Conservation (phyloP, 2,329 filamentous ascomycete species). For the Colletotrichum salicis region DNA sequence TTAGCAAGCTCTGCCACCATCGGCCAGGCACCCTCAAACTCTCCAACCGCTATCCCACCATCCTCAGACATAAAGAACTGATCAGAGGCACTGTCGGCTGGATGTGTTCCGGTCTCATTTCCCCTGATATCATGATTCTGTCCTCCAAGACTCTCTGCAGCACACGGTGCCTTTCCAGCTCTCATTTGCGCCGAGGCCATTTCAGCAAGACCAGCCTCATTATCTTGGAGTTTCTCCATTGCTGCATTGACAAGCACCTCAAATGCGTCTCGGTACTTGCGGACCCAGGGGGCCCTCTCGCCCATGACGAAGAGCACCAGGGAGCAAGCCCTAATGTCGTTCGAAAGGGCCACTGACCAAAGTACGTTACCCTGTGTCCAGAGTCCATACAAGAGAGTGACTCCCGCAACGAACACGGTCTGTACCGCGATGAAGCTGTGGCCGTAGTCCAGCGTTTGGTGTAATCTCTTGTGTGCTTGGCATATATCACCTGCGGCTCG, state of each 20-base stretch:
- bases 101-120: neutral
- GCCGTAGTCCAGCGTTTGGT: conserved; percentile 52
- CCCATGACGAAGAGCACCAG: conserved; percentile 61
- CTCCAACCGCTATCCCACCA: neutral
- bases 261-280: conserved; percentile 59
- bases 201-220: conserved; percentile 13
- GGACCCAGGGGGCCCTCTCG: conserved; percentile 58
- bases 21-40: conserved; percentile 40
- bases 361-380: conserved; percentile 56
- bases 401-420: conserved; percentile 54
- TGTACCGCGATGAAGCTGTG: conserved; percentile 56
- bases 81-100: neutral
- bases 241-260: conserved; percentile 56
- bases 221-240: conserved; percentile 30
- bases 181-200: conserved; percentile 28
- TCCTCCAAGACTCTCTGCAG: neutral
- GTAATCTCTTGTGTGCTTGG: conserved; percentile 54
- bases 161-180: neutral
- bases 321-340: conserved; percentile 60
- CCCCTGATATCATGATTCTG: neutral
- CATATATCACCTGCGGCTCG: conserved; percentile 53
- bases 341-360: conserved; percentile 59
- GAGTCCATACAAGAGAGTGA: conserved; percentile 51
- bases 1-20: conserved; percentile 44
- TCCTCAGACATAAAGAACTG: neutral